Conservation (phyloP, 805 yeast species). For the Candida sonorensis region DNA sequence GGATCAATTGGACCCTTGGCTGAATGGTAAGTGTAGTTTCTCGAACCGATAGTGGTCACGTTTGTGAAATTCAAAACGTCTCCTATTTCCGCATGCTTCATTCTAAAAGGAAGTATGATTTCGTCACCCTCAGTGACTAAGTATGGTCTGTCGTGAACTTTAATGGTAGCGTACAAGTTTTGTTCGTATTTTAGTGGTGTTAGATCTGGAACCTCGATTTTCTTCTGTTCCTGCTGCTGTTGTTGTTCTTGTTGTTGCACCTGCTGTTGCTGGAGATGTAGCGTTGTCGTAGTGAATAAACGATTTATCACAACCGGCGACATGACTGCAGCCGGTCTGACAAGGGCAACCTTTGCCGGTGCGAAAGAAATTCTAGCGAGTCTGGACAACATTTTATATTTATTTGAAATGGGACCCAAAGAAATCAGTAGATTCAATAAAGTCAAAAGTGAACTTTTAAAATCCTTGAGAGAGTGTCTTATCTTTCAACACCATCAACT, state of each 20-base stretch:
- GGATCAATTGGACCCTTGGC: conserved; percentile 44
- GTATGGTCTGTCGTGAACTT: conserved; percentile 77
- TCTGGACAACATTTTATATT: too few relatives aligned
- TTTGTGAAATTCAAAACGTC: conserved; percentile 69
- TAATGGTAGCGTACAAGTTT: conserved; percentile 73
- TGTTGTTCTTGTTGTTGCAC: neutral
- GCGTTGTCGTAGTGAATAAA: conserved; percentile 1
- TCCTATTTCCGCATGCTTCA: conserved; percentile 77
- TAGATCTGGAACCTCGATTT: conserved; percentile 38
- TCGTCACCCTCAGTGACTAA: conserved; percentile 89
- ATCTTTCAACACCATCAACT: too few relatives aligned
- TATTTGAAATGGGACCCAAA: too few relatives aligned
- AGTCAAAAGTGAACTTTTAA: too few relatives aligned
- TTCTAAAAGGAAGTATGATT: conserved; percentile 68
- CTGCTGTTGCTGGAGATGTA: conserved; percentile 2
- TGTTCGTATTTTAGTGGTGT: conserved; percentile 60
- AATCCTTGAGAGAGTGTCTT: too few relatives aligned
- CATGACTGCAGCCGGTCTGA: neutral
- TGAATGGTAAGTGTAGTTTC: conserved; percentile 65
- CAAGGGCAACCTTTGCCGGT: too few relatives aligned
- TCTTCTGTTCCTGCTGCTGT: neutral
- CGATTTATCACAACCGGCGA: neutral
- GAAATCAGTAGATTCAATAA: too few relatives aligned
- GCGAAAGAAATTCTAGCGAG: neutral
- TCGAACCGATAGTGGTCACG: conserved; percentile 77